phyloP scores from a whole-genome alignment of 495 filamentous ascomycete genomes.

The Penicillium taxi region DNA sequence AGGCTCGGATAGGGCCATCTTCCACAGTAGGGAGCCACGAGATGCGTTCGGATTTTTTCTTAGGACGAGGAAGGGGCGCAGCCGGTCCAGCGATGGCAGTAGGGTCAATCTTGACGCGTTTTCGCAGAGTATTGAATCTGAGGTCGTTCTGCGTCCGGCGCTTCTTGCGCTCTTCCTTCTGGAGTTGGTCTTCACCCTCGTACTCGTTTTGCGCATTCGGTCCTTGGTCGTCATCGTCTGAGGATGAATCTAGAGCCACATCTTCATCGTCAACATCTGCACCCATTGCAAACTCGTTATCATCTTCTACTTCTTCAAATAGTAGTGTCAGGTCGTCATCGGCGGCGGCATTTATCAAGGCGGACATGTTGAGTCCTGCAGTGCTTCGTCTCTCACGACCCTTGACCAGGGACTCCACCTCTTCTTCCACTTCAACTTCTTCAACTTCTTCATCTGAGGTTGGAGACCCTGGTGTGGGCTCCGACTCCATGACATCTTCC shows the following conservation, averaged over 20 bases:
- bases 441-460: constrained; percentile 31
- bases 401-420: constrained; percentile 66
- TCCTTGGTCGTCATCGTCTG: constrained; percentile 64
- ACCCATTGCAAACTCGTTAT: constrained; percentile 66
- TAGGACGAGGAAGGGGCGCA: constrained; percentile 55
- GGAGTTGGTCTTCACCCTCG: constrained; percentile 58
- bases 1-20: constrained; percentile 74
- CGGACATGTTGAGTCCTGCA: constrained; percentile 76
- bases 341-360: constrained; percentile 67
- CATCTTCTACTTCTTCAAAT: constrained; percentile 80
- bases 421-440: constrained; percentile 26
- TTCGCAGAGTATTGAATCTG: constrained; percentile 43
- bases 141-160: constrained; percentile 58
- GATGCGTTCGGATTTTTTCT: constrained; percentile 87
- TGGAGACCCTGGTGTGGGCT: constrained; percentile 21
- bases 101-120: constrained; percentile 59
- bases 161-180: constrained; percentile 64
- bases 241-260: constrained; percentile 72
- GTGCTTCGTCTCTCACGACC: constrained; percentile 75
- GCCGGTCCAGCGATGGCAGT: constrained; percentile 40
- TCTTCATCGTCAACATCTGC: constrained; percentile 65
- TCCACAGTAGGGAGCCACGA: constrained; percentile 79
- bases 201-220: constrained; percentile 52
- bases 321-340: constrained; percentile 73
- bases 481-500: constrained; percentile 25